Conservation (phyloP, 345 rosid genomes). For the Corchorus capsularis region DNA sequence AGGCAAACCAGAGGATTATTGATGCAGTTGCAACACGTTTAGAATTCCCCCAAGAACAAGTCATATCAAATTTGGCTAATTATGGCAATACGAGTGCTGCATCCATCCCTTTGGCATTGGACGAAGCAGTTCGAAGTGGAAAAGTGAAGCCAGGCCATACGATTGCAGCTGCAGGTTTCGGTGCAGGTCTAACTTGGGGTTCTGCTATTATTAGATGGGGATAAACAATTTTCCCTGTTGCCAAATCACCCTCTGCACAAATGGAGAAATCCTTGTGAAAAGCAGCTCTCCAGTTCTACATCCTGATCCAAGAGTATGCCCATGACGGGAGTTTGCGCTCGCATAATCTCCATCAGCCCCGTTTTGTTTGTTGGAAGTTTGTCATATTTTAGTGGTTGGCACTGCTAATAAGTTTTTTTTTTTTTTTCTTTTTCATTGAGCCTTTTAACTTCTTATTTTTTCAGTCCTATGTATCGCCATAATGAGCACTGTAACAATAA, state of each 20-base stretch:
- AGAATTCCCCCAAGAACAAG: slow-evolving; percentile 72
- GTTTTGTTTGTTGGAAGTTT: slow-evolving; percentile 15
- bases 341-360: slow-evolving; percentile 19
- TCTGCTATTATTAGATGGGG: slow-evolving; percentile 90
- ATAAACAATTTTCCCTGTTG: slow-evolving; percentile 35
- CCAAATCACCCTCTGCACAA: slow-evolving; percentile 5
- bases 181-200: slow-evolving; percentile 97
- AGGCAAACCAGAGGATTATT: slow-evolving; percentile 97
- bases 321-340: slow-evolving; percentile 14
- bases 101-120: slow-evolving; percentile 90
- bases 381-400: slow-evolving; percentile 17
- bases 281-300: slow-evolving; percentile 20
- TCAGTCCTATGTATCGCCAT: neutral
- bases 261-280: slow-evolving; percentile 15
- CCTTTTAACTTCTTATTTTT: neutral
- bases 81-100: slow-evolving; percentile 96
- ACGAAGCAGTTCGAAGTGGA: slow-evolving; percentile 87
- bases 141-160: slow-evolving; percentile 79
- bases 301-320: slow-evolving; percentile 10
- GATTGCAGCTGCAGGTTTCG: slow-evolving; percentile 84
- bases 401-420: slow-evolving; percentile 27
- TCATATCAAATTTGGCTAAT: slow-evolving; percentile 81
- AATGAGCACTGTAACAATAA: neutral
- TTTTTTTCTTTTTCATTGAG: slow-evolving; percentile 20
- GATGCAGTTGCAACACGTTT: slow-evolving; percentile 87